Conservation (phyloP, 495 filamentous ascomycete genomes). For the Xylaria castorea region DNA sequence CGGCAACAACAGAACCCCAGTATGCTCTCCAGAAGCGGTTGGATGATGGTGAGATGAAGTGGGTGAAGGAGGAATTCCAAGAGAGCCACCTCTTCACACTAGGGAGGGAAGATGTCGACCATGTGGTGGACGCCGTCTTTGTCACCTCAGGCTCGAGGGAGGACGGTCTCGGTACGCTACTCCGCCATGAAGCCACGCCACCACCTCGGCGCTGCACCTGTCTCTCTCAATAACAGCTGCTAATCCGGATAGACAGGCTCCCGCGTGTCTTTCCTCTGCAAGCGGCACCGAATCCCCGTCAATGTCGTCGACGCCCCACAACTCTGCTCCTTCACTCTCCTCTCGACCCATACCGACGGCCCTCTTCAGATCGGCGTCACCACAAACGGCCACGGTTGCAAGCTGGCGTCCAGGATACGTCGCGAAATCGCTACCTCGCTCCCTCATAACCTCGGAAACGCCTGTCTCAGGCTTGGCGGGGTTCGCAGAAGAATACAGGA, state of each 20-base stretch:
- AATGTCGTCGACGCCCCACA: constrained; percentile 89
- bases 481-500: constrained; percentile 75
- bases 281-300: constrained; percentile 81
- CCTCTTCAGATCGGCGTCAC: constrained; percentile 96
- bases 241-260: constrained; percentile 49
- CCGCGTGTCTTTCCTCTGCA: constrained; percentile 78
- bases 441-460: constrained; percentile 79
- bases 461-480: constrained; percentile 80
- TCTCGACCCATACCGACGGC: constrained; percentile 87
- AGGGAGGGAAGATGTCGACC: constrained; percentile 78
- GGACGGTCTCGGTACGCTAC: constrained; percentile 23
- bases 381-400: constrained; percentile 94
- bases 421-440: constrained; percentile 83
- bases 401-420: constrained; percentile 87
- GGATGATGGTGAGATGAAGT: constrained; percentile 72
- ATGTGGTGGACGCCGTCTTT: constrained; percentile 90
- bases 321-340: constrained; percentile 89
- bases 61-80: constrained; percentile 71
- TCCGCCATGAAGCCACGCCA: background rate
- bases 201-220: background rate
- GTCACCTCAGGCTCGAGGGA: constrained; percentile 70
- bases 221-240: background rate
- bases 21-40: constrained; percentile 76
- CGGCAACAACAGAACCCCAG: constrained; percentile 67
- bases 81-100: constrained; percentile 78